phyloP scores from a whole-genome alignment of 2,329 filamentous ascomycete genomes.

The Fusarium coffeatum region DNA sequence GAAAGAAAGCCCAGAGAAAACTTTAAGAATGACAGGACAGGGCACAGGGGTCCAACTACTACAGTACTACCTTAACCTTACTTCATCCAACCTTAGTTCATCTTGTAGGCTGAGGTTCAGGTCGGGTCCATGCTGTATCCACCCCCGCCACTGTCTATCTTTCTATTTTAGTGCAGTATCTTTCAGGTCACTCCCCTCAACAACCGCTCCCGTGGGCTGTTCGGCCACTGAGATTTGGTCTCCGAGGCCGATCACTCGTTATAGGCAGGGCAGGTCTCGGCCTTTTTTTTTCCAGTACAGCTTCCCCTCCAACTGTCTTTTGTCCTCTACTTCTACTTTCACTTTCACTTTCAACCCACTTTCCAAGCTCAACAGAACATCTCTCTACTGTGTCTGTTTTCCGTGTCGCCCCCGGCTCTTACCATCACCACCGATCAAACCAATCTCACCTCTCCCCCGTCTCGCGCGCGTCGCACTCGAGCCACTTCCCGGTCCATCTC shows the following conservation, averaged over 20 bases:
- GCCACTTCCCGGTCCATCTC: conserved; percentile 27
- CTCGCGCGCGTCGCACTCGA: conserved; percentile 34
- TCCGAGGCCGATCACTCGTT: conserved; percentile 19
- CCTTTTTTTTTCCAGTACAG: conserved; percentile 35
- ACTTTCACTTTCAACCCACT: conserved; percentile 3
- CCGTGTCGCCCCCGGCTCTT: conserved; percentile 2
- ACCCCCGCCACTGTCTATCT: conserved; percentile 46
- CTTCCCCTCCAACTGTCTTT: conserved; percentile 25
- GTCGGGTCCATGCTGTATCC: conserved; percentile 41
- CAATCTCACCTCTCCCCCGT: conserved; percentile 14
- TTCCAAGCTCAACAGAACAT: background rate
- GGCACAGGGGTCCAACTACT: conserved; percentile 29
- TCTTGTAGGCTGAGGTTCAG: conserved; percentile 1
- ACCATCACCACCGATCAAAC: background rate
- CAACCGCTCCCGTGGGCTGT: conserved; percentile 31
- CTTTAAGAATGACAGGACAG: conserved; percentile 27
- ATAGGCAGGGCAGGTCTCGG: conserved; percentile 21
- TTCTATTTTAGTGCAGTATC: conserved; percentile 38
- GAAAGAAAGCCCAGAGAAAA: conserved; percentile 3
- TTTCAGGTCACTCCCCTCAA: conserved; percentile 29
- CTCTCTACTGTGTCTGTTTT: background rate
- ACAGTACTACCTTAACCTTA: conserved; percentile 13
- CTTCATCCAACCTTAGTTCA: conserved; percentile 11
- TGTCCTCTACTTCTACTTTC: conserved; percentile 28
- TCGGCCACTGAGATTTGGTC: conserved; percentile 33